Evolutionary conservation across 805 yeast species (phyloP), one percentile per base, ranked within the genome.

Genomic region (Candida nitratophila): DNA sequence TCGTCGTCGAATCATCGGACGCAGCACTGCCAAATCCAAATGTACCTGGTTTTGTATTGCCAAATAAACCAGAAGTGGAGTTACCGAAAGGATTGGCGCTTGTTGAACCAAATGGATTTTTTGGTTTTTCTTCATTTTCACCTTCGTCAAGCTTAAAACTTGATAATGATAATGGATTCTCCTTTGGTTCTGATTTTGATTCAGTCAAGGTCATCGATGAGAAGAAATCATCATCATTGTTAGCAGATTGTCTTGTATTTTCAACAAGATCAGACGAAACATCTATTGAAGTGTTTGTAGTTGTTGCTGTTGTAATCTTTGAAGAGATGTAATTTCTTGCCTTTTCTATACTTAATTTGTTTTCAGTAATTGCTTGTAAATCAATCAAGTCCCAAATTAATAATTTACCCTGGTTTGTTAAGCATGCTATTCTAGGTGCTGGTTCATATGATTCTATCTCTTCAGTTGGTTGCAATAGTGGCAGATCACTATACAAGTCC

Each of bases 371-470:
- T 1, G 77, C 83, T 1, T 65, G 60, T 19, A 73, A 64, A 51
- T 81, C 78, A 58, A 79, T 80, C 1, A 86, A 53, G 61, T 83
- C 74, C 84, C 91, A 85, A 4, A 75, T 69, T 36, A 77, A 61
- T 21, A 87, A 56, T 30, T 62, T 68, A 33, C 95, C 95, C 45
- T 74, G 74, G 50, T 81, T 74, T 39, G 81, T 81, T 46, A 86
- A 60, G 9, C 76, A 65, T 66, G 82, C 76, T 15, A 86, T 46
- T 26, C 84, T 66, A 0, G 96, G 96, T 45, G 86, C 65, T 34
- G 86, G 79, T 1, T 57, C 68, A 10, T 77, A 76, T 34, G 68
- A 68, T 1, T 83, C 86, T 2, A 83, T 68, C 11, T 79, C 79
- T 7, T 68, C 60, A 47, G 79, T 74, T 0, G 91, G 88, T 14